Evolutionary conservation across 2,329 filamentous ascomycete species (phyloP), one percentile per base, ranked within the genome.

Genomic region (Alternaria solani): DNA sequence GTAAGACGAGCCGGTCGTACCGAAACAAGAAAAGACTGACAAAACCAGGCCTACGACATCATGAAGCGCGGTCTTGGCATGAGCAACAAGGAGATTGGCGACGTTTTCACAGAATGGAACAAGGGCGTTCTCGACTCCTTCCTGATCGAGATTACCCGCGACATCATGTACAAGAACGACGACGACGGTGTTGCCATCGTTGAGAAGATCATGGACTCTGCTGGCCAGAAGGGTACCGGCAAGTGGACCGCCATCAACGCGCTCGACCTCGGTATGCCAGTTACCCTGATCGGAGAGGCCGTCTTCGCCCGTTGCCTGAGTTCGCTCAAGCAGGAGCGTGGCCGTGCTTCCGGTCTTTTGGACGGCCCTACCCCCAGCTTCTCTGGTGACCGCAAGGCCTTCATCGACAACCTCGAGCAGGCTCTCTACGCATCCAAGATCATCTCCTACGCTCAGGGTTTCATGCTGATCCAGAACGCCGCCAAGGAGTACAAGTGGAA

Each of bases 231-330:
- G 72, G 95, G 95, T 84, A 98, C 95, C 73, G 95, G 95, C 84
- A 98, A 99, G 88, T 99, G 95, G 95, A 99, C 95, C 71, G 94
- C 95, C 77, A 96, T 99, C 85, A 99, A 99, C 84, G 94, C 95
- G 69, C 90, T 99, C 63, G 95, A 99, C 81, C 91, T 99, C 65
- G 95, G 95, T 78, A 96, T 96, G 93, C 95, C 95, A 79, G 95
- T 99, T 74, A 98, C 95, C 64, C 86, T 99, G 74, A 99, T 99
- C 73, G 95, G 94, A 65, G 95, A 99, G 87, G 91, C 95, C 71
- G 95, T 99, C 74, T 93, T 98, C 78, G 88, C 93, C 71, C 92
- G 95, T 78, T 98, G 95, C 87, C 81, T 99, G 81, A 96, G 92
- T 72, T 91, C 91, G 67, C 88, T 98, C 84, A 99, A 99, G 90